These are phyloP conservation scores for Amanita subjunquillea DNA, from an alignment of 768 basidiomycete species.

Conservation along the genomic window DNA sequence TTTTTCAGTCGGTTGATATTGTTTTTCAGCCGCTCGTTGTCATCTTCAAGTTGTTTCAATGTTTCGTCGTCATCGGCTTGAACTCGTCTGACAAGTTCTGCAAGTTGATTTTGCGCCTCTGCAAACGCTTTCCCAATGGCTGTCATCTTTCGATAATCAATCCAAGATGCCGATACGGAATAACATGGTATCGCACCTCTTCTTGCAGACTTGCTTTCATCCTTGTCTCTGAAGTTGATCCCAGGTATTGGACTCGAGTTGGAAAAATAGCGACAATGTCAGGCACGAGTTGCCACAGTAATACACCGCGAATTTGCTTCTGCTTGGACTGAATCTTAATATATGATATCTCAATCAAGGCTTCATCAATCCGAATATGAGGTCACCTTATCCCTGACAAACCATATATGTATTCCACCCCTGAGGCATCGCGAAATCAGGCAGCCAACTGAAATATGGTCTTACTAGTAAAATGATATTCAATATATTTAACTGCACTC, in stretches of 20 bases:
- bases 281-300: background rate
- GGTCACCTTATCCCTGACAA: background rate
- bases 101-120: conserved; percentile 10
- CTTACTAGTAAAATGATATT: too few species aligned
- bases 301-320: background rate
- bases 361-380: conserved; percentile 1
- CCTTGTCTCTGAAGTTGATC: background rate
- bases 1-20: conserved; percentile 17
- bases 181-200: conserved; percentile 12
- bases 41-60: conserved; percentile 21
- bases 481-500: too few species aligned
- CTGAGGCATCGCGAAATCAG: background rate
- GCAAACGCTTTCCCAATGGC: background rate
- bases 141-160: background rate
- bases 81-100: conserved; percentile 1
- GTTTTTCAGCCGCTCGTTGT: conserved; percentile 14
- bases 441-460: too few species aligned
- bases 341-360: conserved; percentile 3
- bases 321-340: background rate
- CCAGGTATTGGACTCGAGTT: background rate
- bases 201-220: conserved; percentile 12
- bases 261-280: too few species aligned
- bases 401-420: background rate
- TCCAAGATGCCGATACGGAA: background rate
- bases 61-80: conserved; percentile 8